Evolutionary conservation across 2,329 filamentous ascomycete species (phyloP).

Genomic region (Onygenales sp.): DNA sequence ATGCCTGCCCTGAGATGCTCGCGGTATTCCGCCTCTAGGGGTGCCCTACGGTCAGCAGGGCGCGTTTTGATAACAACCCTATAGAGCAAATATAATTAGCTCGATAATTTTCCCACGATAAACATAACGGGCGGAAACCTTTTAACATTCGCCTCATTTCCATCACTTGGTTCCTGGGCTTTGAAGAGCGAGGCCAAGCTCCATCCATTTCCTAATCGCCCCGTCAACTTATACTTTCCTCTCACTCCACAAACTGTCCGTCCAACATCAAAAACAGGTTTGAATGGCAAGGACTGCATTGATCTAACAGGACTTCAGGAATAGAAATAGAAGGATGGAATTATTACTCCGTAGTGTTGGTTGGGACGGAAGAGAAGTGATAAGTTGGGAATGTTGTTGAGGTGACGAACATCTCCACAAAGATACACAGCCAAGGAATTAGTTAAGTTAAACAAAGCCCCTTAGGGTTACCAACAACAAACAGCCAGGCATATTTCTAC

Average conservation of each 20-base stretch:
- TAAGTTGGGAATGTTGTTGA: too few species aligned
- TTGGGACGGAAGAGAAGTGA: too few species aligned
- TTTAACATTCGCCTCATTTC: too few species aligned
- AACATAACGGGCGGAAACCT: slow-evolving; percentile 3
- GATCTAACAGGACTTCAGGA: background rate
- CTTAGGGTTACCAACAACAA: too few species aligned
- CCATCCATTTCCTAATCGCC: slow-evolving; percentile 6
- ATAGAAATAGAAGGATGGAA: slow-evolving; percentile 3
- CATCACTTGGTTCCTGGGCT: slow-evolving; percentile 3
- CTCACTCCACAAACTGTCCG: slow-evolving; percentile 6
- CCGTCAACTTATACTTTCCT: slow-evolving; percentile 6
- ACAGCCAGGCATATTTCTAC: too few species aligned
- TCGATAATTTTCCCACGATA: slow-evolving; percentile 2
- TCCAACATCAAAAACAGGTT: slow-evolving; percentile 6
- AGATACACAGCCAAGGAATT: too few species aligned
- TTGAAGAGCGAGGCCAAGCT: slow-evolving; percentile 7
- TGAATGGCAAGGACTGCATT: slow-evolving; percentile 5
- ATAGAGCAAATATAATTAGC: slow-evolving; percentile 4
- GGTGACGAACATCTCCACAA: too few species aligned
- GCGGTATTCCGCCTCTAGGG: slow-evolving; percentile 6
- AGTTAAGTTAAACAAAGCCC: too few species aligned
- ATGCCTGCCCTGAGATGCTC: slow-evolving; percentile 5
- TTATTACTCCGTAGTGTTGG: background rate
- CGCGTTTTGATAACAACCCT: slow-evolving; percentile 8
- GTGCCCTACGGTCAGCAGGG: slow-evolving; percentile 4